Conservation (phyloP, 2,329 filamentous ascomycete species). For the Botryosphaeria dothidea region DNA sequence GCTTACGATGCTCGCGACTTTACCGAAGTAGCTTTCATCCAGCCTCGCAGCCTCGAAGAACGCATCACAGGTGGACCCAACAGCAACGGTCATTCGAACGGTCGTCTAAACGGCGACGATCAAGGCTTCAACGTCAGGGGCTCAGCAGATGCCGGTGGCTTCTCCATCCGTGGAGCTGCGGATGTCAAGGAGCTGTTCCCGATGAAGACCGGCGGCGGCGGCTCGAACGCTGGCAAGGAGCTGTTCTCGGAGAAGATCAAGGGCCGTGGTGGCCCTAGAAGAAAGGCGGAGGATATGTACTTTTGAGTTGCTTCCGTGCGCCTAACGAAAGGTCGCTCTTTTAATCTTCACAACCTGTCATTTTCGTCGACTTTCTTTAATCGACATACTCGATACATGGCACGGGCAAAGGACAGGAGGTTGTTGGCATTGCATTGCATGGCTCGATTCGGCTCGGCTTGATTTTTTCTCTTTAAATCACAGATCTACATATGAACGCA, state of each 20-base stretch:
- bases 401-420: background rate
- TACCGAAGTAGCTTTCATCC: constrained; percentile 23
- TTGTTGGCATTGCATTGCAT: constrained; percentile 3
- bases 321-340: too few species aligned
- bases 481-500: background rate
- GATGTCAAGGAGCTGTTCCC: constrained; percentile 21
- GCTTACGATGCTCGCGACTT: constrained; percentile 38
- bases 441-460: background rate
- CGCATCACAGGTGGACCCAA: constrained; percentile 18
- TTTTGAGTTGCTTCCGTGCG: constrained; percentile 13
- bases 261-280: constrained; percentile 29
- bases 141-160: constrained; percentile 21
- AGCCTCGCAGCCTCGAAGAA: constrained; percentile 17
- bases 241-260: constrained; percentile 34
- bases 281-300: constrained; percentile 30
- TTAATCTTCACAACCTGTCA: background rate
- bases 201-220: constrained; percentile 17
- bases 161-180: constrained; percentile 31
- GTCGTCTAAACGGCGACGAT: background rate
- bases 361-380: constrained; percentile 4
- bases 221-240: constrained; percentile 30
- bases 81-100: background rate
- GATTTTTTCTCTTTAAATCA: background rate
- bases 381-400: background rate
- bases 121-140: constrained; percentile 22